Evolutionary conservation across 2,329 filamentous ascomycete species (phyloP).

Genomic region (Pochonia chlamydosporia): DNA sequence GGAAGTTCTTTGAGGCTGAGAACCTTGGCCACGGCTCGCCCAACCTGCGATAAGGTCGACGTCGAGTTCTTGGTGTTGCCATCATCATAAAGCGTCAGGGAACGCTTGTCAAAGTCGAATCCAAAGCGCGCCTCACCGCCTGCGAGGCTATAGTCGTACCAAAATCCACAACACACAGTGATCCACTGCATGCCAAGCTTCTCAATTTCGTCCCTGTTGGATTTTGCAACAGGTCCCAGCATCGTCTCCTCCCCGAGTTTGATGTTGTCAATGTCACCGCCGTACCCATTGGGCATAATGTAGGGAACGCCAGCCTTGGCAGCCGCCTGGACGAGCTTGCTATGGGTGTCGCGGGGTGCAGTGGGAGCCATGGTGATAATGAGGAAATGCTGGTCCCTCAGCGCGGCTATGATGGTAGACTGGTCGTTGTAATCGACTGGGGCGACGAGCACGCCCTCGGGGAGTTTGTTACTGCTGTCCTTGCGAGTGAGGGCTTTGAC

Average conservation of each 20-base stretch:
- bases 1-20: slow-evolving; percentile 42
- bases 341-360: slow-evolving; percentile 35
- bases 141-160: slow-evolving; percentile 47
- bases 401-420: slow-evolving; percentile 38
- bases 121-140: slow-evolving; percentile 34
- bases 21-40: slow-evolving; percentile 42
- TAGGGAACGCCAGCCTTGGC: slow-evolving; percentile 44
- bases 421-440: slow-evolving; percentile 39
- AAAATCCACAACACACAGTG: slow-evolving; percentile 46
- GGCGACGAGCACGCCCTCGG: slow-evolving; percentile 35
- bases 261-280: slow-evolving; percentile 41
- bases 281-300: slow-evolving; percentile 47
- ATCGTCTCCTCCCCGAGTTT: slow-evolving; percentile 25
- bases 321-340: slow-evolving; percentile 42
- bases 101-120: slow-evolving; percentile 39
- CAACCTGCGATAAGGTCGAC: slow-evolving; percentile 50
- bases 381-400: slow-evolving; percentile 50
- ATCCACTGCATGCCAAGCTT: slow-evolving; percentile 35
- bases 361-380: slow-evolving; percentile 42
- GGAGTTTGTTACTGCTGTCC: slow-evolving; percentile 34
- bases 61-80: slow-evolving; percentile 36
- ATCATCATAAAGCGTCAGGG: slow-evolving; percentile 43
- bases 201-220: slow-evolving; percentile 31
- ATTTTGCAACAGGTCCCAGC: slow-evolving; percentile 15
- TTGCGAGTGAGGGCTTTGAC: slow-evolving; percentile 47